A percentile compares a stretch with the other conserved stretches of the same genome.
Evolutionary conservation across 768 basidiomycete species (phyloP).

Genomic region (Rickenella mellea): DNA sequence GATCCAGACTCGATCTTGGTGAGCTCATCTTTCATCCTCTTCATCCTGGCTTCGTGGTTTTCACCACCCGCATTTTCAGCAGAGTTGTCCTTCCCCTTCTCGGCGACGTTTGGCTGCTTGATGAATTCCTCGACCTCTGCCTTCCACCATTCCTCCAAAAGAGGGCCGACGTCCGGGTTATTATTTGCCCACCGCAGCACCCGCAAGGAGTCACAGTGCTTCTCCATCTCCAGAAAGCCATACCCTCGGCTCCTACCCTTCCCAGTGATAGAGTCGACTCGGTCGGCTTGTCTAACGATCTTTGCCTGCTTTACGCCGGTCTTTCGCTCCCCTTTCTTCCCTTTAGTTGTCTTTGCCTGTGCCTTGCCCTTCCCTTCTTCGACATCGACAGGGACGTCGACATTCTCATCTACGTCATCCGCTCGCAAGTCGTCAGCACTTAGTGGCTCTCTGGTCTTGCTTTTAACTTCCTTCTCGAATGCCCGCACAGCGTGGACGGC

Average conservation of each 20-base stretch:
- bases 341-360: conserved; percentile 20
- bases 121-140: conserved; percentile 58
- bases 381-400: conserved; percentile 14
- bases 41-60: conserved; percentile 41
- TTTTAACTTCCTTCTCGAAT: conserved; percentile 73
- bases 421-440: conserved; percentile 56
- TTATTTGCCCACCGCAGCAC: conserved; percentile 94
- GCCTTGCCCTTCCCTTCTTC: conserved; percentile 14
- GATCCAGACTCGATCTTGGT: conserved; percentile 18
- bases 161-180: conserved; percentile 50
- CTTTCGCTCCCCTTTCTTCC: conserved; percentile 25
- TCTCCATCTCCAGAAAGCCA: conserved; percentile 86
- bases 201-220: conserved; percentile 83
- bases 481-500: conserved; percentile 69
- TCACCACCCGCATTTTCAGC: conserved; percentile 25
- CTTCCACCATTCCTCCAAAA: conserved; percentile 81
- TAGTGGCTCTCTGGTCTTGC: conserved; percentile 48
- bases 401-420: conserved; percentile 18
- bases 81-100: conserved; percentile 33
- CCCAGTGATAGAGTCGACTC: conserved; percentile 81
- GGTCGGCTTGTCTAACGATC: conserved; percentile 81
- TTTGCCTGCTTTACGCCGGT: conserved; percentile 80
- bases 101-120: conserved; percentile 31
- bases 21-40: conserved; percentile 51
- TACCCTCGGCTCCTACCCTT: conserved; percentile 89